phyloP scores from a whole-genome alignment of 768 basidiomycete genomes.

The Daedalea quercina region DNA sequence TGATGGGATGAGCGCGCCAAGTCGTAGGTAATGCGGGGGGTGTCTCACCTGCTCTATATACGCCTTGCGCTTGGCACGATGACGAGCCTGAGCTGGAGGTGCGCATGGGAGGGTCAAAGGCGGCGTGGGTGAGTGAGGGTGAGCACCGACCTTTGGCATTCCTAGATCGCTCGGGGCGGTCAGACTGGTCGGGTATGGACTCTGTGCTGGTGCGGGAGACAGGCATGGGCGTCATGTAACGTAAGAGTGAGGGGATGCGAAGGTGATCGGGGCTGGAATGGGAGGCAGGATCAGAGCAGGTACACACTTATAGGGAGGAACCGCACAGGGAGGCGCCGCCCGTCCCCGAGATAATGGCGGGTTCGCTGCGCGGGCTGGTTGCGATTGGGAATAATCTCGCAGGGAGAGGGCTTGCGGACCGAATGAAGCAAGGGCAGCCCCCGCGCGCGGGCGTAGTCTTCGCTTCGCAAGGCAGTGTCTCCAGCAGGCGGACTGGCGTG shows the following conservation, averaged over 20 bases:
- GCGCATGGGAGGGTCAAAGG: not conserved
- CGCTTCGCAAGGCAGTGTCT: not conserved
- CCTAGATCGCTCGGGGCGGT: conserved; percentile 18
- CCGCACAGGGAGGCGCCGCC: not conserved
- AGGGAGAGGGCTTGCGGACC: not conserved
- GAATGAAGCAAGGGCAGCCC: not conserved
- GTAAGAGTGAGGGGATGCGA: conserved; percentile 16
- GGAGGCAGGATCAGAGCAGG: conserved; percentile 12
- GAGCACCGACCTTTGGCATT: conserved; percentile 19
- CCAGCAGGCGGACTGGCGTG: too few species aligned
- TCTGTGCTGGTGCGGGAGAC: conserved; percentile 11
- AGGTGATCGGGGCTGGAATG: conserved; percentile 21
- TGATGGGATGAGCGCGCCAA: conserved; percentile 5
- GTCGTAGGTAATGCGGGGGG: not conserved
- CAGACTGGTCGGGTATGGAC: conserved; percentile 1
- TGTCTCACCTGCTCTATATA: conserved; percentile 77
- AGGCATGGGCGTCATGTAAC: conserved; percentile 18
- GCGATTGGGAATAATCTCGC: not conserved
- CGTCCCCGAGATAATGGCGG: not conserved
- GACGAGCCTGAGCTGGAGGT: conserved; percentile 69
- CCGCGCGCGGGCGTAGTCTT: not conserved
- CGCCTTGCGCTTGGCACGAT: conserved; percentile 88
- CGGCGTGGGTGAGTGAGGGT: not conserved
- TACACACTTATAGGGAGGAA: conserved; percentile 9
- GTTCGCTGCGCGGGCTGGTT: not conserved